phyloP scores from a whole-genome alignment of 2,329 filamentous ascomycete genomes.

The Periconia macrospinosa region DNA sequence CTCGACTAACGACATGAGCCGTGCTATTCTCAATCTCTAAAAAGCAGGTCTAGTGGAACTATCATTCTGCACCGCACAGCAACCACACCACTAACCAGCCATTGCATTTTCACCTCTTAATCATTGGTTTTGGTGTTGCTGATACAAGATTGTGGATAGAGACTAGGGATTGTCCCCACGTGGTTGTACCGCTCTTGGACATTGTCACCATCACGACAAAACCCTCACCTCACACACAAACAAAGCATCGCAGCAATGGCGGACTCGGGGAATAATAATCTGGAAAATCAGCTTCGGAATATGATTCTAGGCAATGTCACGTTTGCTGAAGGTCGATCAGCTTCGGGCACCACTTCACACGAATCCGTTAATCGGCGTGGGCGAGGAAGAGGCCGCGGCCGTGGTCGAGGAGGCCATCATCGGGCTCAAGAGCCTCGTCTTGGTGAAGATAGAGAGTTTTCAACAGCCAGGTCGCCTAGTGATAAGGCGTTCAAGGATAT shows the following conservation, averaged over 20 bases:
- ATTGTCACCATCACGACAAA: neutral
- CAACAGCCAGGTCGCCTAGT: no score
- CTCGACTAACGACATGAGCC: no score
- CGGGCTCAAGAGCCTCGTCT: neutral
- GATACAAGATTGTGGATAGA: no score
- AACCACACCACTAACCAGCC: neutral
- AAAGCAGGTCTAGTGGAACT: neutral
- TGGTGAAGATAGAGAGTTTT: neutral
- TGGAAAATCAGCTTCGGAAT: slow-evolving; percentile 60
- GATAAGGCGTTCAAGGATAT: no score
- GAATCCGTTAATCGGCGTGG: slow-evolving; percentile 15
- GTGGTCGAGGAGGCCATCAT: slow-evolving; percentile 15
- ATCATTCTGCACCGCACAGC: neutral
- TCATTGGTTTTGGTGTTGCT: neutral
- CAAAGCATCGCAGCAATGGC: neutral
- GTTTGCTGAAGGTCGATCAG: slow-evolving; percentile 18
- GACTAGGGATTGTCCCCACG: neutral
- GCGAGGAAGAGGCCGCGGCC: slow-evolving; percentile 14
- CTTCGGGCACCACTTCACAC: slow-evolving; percentile 15
- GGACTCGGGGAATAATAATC: slow-evolving; percentile 7
- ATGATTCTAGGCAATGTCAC: slow-evolving; percentile 61
- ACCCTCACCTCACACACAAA: no score
- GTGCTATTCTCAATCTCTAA: neutral
- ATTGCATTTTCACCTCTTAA: neutral
- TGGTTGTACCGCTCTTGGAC: no score